Percentiles rank a stretch among this genome's conserved stretches.
These are phyloP conservation scores for Arthrinium puccinioides DNA, from an alignment of 2,329 filamentous ascomycete species.

Conservation along the genomic window DNA sequence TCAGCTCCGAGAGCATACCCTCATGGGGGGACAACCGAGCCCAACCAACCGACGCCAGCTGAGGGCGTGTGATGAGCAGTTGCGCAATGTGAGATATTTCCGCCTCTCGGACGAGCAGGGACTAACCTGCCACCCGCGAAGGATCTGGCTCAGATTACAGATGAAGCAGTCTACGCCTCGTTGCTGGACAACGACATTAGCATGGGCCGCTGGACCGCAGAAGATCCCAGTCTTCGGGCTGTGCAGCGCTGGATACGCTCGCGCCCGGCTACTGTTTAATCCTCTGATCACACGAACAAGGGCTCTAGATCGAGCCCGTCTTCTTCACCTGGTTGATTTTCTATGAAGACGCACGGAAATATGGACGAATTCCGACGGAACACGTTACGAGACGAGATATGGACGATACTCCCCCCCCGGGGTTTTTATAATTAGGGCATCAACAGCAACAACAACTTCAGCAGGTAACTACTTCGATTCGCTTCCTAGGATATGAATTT, in stretches of 20 bases:
- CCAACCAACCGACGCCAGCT: constrained; percentile 41
- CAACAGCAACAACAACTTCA: too few relatives aligned
- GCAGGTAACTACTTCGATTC: too few relatives aligned
- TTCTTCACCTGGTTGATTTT: too few relatives aligned
- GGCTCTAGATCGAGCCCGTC: too few relatives aligned
- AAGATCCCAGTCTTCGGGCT: constrained; percentile 51
- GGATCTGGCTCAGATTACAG: constrained; percentile 52
- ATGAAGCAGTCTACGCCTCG: constrained; percentile 51
- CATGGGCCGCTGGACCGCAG: constrained; percentile 54
- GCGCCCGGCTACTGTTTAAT: too few relatives aligned
- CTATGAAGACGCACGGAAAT: too few relatives aligned
- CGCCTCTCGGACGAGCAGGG: background rate
- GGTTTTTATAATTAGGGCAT: too few relatives aligned
- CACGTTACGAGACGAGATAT: too few relatives aligned
- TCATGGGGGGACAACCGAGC: constrained; percentile 43
- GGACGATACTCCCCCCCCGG: too few relatives aligned
- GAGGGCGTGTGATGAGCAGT: constrained; percentile 46
- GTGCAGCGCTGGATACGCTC: constrained; percentile 53
- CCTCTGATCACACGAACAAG: too few relatives aligned
- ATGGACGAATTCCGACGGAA: too few relatives aligned
- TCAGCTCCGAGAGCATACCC: constrained; percentile 42
- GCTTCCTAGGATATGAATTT: too few relatives aligned
- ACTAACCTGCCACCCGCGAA: constrained; percentile 14
- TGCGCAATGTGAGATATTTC: constrained; percentile 43
- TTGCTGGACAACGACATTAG: constrained; percentile 44